A percentile compares a stretch with the other conserved stretches of the same genome.
Evolutionary conservation across 805 yeast genomes (phyloP).

Genomic region (Kodamaea hsintzibuensis): DNA sequence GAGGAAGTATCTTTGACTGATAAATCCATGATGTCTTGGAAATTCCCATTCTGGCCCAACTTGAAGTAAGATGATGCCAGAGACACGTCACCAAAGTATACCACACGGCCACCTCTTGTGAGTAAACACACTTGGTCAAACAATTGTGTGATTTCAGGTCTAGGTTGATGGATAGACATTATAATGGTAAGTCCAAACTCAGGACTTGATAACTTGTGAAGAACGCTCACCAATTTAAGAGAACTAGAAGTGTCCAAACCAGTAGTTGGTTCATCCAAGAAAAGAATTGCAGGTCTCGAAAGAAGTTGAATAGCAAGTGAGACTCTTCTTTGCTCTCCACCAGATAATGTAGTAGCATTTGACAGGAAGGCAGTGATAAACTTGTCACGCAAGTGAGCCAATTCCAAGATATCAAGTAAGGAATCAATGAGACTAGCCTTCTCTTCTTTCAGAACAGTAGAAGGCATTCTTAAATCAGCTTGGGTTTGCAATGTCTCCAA

Average conservation of each 20-base stretch:
- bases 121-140: conserved; percentile 28
- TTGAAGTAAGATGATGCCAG: conserved; percentile 12
- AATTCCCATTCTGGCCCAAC: conserved; percentile 2
- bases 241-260: conserved; percentile 29
- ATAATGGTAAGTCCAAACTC: conserved; percentile 25
- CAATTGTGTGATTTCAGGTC: conserved; percentile 22
- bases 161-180: conserved; percentile 28
- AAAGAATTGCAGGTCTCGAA: conserved; percentile 23
- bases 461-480: conserved; percentile 67
- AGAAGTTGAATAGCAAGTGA: conserved; percentile 28
- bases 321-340: conserved; percentile 28
- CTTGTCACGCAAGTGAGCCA: conserved; percentile 63
- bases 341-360: conserved; percentile 16
- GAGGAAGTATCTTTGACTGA: conserved; percentile 17
- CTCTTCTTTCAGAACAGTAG: conserved; percentile 41
- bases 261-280: conserved; percentile 31
- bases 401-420: conserved; percentile 62
- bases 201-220: conserved; percentile 24
- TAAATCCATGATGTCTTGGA: conserved; percentile 13
- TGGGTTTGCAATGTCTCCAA: conserved; percentile 69
- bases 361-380: conserved; percentile 45
- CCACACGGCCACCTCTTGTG: conserved; percentile 26
- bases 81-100: conserved; percentile 23
- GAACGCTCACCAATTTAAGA: conserved; percentile 22
- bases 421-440: conserved; percentile 56